phyloP scores from a whole-genome alignment of 1,139 yeast species.

The Candida sojae region DNA sequence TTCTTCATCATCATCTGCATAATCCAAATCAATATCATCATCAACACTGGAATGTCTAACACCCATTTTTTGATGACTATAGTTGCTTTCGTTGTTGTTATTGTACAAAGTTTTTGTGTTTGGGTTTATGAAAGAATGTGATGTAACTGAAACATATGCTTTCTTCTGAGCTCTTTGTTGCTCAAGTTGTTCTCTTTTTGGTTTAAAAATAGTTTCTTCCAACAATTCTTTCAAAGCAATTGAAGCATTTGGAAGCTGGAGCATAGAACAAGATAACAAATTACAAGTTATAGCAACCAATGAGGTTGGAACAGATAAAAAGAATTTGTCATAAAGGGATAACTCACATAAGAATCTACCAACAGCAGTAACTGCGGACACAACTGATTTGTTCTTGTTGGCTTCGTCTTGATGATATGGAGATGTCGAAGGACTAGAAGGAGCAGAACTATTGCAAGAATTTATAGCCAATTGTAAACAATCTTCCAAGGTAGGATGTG shows the following conservation, averaged over 20 bases:
- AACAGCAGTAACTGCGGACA: slow-evolving; percentile 55
- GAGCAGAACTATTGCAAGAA: slow-evolving; percentile 22
- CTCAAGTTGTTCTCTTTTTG: slow-evolving; percentile 4
- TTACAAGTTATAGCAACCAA: slow-evolving; percentile 70
- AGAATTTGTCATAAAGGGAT: slow-evolving; percentile 70
- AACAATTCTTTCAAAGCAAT: slow-evolving; percentile 27
- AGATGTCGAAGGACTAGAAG: slow-evolving; percentile 15
- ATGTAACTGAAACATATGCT: neutral
- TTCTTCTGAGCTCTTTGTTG: slow-evolving; percentile 2
- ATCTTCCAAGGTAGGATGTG: slow-evolving; percentile 64
- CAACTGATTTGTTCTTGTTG: slow-evolving; percentile 19
- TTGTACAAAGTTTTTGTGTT: slow-evolving; percentile 9
- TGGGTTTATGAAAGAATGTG: slow-evolving; percentile 3
- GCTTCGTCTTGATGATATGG: neutral
- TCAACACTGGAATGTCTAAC: slow-evolving; percentile 13
- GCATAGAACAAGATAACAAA: slow-evolving; percentile 69
- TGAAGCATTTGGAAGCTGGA: slow-evolving; percentile 45
- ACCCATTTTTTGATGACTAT: slow-evolving; percentile 11
- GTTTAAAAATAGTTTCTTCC: slow-evolving; percentile 11
- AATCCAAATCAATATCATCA: slow-evolving; percentile 13
- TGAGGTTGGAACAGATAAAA: slow-evolving; percentile 62
- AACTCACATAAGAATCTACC: slow-evolving; percentile 75
- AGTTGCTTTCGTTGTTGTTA: slow-evolving; percentile 13
- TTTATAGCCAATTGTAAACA: slow-evolving; percentile 57
- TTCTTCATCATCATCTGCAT: slow-evolving; percentile 15